Evolutionary conservation across 73 alveolate species (phyloP).

Genomic region (Uronychia setigera): DNA sequence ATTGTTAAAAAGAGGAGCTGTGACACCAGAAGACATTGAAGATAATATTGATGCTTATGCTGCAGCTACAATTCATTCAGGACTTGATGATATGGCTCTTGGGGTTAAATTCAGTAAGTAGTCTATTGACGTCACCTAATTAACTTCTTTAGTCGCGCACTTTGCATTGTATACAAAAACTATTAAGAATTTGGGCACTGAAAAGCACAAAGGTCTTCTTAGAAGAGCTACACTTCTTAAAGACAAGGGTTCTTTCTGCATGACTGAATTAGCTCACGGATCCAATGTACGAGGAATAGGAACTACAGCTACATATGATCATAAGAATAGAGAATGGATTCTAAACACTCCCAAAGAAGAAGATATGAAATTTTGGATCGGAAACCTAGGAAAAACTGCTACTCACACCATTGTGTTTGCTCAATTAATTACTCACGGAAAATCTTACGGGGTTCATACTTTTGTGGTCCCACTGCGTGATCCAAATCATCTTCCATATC

Average conservation of each 20-base stretch:
- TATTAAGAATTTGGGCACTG: slow-evolving; percentile 26
- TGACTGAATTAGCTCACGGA: slow-evolving; percentile 31
- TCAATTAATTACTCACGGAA: slow-evolving; percentile 52
- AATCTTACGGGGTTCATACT: slow-evolving; percentile 82
- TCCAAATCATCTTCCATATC: slow-evolving; percentile 57
- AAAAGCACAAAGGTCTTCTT: neutral
- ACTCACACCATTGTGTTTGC: slow-evolving; percentile 80
- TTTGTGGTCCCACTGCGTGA: slow-evolving; percentile 81
- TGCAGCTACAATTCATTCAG: neutral
- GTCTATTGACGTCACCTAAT: too few species aligned
- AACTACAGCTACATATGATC: slow-evolving; percentile 86
- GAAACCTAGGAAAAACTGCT: slow-evolving; percentile 80
- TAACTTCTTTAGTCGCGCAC: too few species aligned
- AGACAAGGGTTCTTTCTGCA: slow-evolving; percentile 22
- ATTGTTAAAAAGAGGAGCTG: neutral
- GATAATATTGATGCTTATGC: neutral
- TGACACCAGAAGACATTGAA: slow-evolving; percentile 19
- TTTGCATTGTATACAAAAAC: slow-evolving; percentile 6
- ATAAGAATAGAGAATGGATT: slow-evolving; percentile 58
- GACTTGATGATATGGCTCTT: neutral
- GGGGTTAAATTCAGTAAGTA: slow-evolving; percentile 28
- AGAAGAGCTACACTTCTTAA: slow-evolving; percentile 2
- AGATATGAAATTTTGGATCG: slow-evolving; percentile 84
- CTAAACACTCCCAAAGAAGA: slow-evolving; percentile 79
- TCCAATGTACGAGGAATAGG: slow-evolving; percentile 50